Evolutionary conservation across 1,284 basidiomycete genomes (phyloP), one percentile per base, ranked within the genome.

Genomic region (Sporisorium graminicola): DNA sequence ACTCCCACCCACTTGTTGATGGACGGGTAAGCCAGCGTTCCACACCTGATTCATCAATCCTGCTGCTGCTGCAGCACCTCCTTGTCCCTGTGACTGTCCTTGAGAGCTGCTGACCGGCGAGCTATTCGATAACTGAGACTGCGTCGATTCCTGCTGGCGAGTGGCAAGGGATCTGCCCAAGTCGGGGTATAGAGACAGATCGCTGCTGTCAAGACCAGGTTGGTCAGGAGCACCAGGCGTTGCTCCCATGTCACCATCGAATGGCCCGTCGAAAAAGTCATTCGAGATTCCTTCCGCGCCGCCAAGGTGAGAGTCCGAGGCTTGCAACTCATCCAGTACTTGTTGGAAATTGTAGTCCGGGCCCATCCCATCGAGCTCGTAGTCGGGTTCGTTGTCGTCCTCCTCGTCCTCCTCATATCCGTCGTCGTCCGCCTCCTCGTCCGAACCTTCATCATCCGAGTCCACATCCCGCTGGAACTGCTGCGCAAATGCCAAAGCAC

Each of bases 391-490:
- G 35, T 66, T 61, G 46, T 72, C 69, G 40, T 72, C 69, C 44
- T 72, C 69, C 31, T 75, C 73, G 50, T 75, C 73, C 52, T 75
- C 73, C 43, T 75, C 73, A 33, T 70, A 74, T 27, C 73, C 75
- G 10, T 74, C 75, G 13, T 68, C 64, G 29, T 74, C 72, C 12
- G 67, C 69, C 18, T 78, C 73, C 27, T 70, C 57, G 42, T 68
- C 72, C 12, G 64, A 65, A 20, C 56, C 65, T 46, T 58, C 61
- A 31, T 75, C 61, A 24, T 75, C 73, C 18, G 73, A 75, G 43
- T 75, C 67, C 0, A 42, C 29, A n/a, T 74, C 66, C n/a, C 56
- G 62, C 31, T 66, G 65, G 52, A 75, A 75, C 31, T 75, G 73
- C 64, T 75, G 73, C 16, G 73, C 73, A n/a, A 75, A 75, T 0